phyloP scores from a whole-genome alignment of 75 land plant species.

The Selaginella moellendorffii region DNA sequence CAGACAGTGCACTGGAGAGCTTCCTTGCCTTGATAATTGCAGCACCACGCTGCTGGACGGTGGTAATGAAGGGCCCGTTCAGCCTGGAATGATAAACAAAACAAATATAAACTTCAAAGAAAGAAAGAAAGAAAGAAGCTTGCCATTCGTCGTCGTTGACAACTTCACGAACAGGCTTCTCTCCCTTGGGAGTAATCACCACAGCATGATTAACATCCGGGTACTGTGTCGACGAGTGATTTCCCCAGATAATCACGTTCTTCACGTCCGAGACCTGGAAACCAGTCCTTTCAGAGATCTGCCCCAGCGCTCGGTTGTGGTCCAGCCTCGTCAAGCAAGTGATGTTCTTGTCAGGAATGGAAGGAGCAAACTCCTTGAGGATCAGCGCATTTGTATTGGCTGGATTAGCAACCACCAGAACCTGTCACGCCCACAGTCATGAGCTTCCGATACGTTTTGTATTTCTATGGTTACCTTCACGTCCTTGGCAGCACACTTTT shows the following conservation, averaged over 20 bases:
- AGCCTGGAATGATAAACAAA: too few relatives aligned
- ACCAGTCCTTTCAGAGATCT: conserved; percentile 43
- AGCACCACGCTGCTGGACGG: conserved; percentile 86
- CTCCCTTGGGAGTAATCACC: conserved; percentile 28
- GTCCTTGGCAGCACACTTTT: conserved; percentile 70
- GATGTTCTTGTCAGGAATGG: conserved; percentile 68
- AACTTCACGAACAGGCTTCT: conserved; percentile 36
- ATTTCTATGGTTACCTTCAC: too few relatives aligned
- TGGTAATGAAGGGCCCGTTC: conserved; percentile 58
- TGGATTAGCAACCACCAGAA: conserved; percentile 84
- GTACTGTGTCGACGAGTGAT: conserved; percentile 70
- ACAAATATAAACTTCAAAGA: too few relatives aligned
- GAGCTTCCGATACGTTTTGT: too few relatives aligned
- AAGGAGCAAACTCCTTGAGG: conserved; percentile 87
- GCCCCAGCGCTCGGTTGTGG: conserved; percentile 71
- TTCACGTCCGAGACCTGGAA: conserved; percentile 56
- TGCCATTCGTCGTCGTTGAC: conserved; percentile 63
- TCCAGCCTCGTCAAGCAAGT: conserved; percentile 67
- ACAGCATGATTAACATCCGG: conserved; percentile 77
- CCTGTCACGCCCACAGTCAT: conserved; percentile 29
- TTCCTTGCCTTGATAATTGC: conserved; percentile 83
- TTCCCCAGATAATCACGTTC: conserved; percentile 84
- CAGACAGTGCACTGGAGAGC: conserved; percentile 86
- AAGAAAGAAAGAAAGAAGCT: too few relatives aligned
- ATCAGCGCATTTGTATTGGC: conserved; percentile 94